phyloP scores from a whole-genome alignment of 202 grass and related monocot genomes.

The Setaria italica region DNA sequence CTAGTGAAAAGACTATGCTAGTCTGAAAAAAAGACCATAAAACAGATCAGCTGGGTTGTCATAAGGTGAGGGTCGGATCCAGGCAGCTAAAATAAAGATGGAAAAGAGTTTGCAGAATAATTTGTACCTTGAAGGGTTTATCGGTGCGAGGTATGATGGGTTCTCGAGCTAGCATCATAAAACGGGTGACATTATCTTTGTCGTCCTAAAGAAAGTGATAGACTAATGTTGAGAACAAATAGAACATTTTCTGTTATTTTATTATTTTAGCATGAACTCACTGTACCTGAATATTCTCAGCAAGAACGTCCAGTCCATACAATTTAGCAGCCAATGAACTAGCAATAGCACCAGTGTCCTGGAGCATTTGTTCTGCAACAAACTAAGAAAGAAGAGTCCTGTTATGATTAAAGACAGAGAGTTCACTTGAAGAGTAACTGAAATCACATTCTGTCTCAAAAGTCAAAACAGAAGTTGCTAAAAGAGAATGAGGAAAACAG shows the following conservation, averaged over 20 bases:
- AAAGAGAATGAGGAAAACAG: conserved; percentile 7
- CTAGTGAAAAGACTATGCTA: conserved; percentile 97
- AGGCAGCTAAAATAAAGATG: conserved; percentile 8
- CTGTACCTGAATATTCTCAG: conserved; percentile 92
- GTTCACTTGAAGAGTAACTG: conserved; percentile 18
- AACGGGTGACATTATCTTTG: conserved; percentile 89
- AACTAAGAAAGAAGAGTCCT: conserved; percentile 56
- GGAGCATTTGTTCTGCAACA: conserved; percentile 73
- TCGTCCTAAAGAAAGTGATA: conserved; percentile 71
- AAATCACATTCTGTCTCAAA: conserved; percentile 6
- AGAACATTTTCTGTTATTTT: neutral
- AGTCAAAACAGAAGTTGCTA: conserved; percentile 15
- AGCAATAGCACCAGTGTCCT: conserved; percentile 79
- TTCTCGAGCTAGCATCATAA: conserved; percentile 91
- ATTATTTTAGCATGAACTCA: conserved; percentile 38
- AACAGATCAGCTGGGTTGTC: conserved; percentile 23
- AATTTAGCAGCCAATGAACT: conserved; percentile 90
- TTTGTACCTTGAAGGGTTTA: conserved; percentile 85
- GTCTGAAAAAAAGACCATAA: conserved; percentile 58
- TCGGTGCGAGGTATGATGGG: conserved; percentile 77
- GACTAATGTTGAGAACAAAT: conserved; percentile 33
- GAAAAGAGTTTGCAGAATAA: conserved; percentile 21
- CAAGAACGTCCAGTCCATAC: conserved; percentile 90
- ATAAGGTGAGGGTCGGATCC: neutral
- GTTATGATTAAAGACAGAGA: neutral